Evolutionary conservation across 2,329 filamentous ascomycete species (phyloP), one percentile per base, ranked within the genome.

Genomic region (Aspergillus amoenus): DNA sequence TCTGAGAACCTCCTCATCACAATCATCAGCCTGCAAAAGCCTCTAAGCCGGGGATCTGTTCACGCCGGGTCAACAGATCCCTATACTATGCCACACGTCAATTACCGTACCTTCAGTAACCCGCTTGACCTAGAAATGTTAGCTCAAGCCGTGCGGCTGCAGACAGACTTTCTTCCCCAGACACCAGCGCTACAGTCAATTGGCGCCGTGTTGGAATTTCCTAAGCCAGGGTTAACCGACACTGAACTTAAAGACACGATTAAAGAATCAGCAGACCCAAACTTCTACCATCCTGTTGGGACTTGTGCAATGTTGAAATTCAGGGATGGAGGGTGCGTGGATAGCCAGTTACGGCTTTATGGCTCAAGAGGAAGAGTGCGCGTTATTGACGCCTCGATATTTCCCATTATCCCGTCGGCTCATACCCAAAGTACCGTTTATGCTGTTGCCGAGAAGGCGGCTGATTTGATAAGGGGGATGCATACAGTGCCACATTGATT

Each of bases 11-110:
- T 52, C 24, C 44, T 52, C 40, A 27, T 40, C 27, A 27, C 40
- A 18, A n/a, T 52, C 8, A 18, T 41, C 50, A 21, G 50, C 44
- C 50, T 52, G n/a, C 50, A 52, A 41, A 52, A 52, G 37, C 50
- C 50, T 12, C 18, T 52, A 12, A 52, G 50, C 18, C n/a, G 50
- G 5, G 50, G 41, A 3, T 52, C 41, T 6, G 34, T 52, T 41
- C 50, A 52, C 24, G 41, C 27, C 12, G 24, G 40, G 2, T 52
- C 50, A 4, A 18, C 40, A 1, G 50, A 52, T 21, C 50, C 50
- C 4, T 52, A 52, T n/a, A 21, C 17, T 5, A 52, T 52, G 50
- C 50, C 50, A 30, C 40, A 44, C 4, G 40, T 52, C 9, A 27
- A 39, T 5, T 52, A 44, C 24, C 50, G 50, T 9, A 27, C 50